A percentile compares a stretch with the other conserved stretches of the same genome.
Evolutionary conservation across 371 early-diverging fungal genomes (phyloP).

Genomic region (Fennellomyces sp.): DNA sequence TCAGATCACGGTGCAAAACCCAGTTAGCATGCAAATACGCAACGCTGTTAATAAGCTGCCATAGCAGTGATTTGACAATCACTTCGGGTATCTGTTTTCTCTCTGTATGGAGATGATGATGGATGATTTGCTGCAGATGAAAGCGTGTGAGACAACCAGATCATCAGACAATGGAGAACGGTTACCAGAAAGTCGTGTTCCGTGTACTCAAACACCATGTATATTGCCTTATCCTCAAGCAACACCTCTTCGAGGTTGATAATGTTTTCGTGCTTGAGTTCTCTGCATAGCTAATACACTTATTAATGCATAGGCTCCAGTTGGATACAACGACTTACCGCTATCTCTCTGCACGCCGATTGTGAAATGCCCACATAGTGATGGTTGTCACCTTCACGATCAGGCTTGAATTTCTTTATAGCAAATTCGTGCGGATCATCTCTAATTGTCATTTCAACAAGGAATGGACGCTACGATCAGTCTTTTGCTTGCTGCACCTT

Average conservation of each 20-base stretch:
- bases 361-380: slow-evolving; percentile 89
- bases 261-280: slow-evolving; percentile 87
- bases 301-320: neutral
- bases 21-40: slow-evolving; percentile 91
- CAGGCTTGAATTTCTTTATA: slow-evolving; percentile 96
- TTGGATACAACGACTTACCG: slow-evolving; percentile 48
- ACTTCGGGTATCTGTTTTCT: slow-evolving; percentile 81
- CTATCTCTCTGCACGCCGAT: slow-evolving; percentile 93
- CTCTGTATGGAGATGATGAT: slow-evolving; percentile 74
- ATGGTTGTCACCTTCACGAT: slow-evolving; percentile 86
- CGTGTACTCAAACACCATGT: slow-evolving; percentile 95
- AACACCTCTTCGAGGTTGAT: slow-evolving; percentile 85
- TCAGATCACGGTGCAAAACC: slow-evolving; percentile 92
- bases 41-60: slow-evolving; percentile 92
- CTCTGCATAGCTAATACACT: slow-evolving; percentile 73
- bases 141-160: no score
- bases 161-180: no score
- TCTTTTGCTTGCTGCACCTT: neutral
- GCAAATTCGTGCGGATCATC: slow-evolving; percentile 71
- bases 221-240: slow-evolving; percentile 88
- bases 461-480: neutral
- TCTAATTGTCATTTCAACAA: slow-evolving; percentile 24
- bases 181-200: slow-evolving; percentile 90
- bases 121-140: slow-evolving; percentile 78
- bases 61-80: slow-evolving; percentile 85